Evolutionary conservation across 768 basidiomycete genomes (phyloP), one percentile per base, ranked within the genome.

Genomic region (Hysterangium stoloniferum): DNA sequence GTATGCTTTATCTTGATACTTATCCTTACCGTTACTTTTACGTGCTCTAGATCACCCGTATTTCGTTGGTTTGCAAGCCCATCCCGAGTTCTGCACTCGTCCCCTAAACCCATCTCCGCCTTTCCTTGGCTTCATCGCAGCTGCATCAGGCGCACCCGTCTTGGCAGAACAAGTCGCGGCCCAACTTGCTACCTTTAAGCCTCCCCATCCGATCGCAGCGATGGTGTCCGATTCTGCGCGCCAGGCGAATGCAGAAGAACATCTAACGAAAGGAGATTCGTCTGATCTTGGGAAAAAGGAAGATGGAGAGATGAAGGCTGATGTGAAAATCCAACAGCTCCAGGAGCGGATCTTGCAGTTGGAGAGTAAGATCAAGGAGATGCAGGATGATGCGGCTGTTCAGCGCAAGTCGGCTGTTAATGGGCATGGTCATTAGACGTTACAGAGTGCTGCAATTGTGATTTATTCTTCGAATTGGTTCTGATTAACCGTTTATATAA

Each of bases 51-150:
- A 88, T 58, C 96, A 99, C 66, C 89, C 92, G 2, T 99, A 80
- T 74, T 98, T 94, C 63, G 70, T 95, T 37, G 96, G 81, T 20
- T 73, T 99, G 37, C 96, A 99, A 70, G 90, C 96, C 1, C 96
- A 99, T 61, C 96, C 96, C 0, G 96, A 99, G 67, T 94, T 99
- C 71, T 98, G 95, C 72, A 94, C 96, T 20, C 83, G 96, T 25
- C 96, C 96, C 1, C 73, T 99, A 36, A 98, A 99, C 69, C 96
- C 96, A 1, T 96, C 92, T 0, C 96, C 96, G 0, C 85, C 93
- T 0, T 97, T 97, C 81, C 83, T 99, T 47, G 96, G 96, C 12
- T 86, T 99, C 64, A 77, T 99, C 41, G 82, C 95, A 4, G 92
- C 96, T 1, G 71, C 96, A 0, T 73, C 73, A 36, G 75, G 77